Conservation (phyloP, 257 asterid species). For the Coffea eugenioides region DNA sequence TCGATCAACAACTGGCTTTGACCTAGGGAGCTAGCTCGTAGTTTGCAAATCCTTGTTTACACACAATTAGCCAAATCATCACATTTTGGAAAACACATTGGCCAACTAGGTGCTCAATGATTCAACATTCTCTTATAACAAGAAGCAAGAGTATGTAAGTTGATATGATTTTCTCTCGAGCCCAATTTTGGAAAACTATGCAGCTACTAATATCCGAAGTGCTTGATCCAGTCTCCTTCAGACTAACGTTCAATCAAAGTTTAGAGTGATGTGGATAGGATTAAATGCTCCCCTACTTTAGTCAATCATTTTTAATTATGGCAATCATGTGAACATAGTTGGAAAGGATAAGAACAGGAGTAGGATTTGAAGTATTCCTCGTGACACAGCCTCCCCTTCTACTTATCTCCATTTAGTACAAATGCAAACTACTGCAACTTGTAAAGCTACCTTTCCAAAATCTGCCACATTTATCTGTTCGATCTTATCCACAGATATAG, state of each 20-base stretch:
- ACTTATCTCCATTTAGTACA: not conserved
- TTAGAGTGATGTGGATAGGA: not conserved
- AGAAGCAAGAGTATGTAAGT: no score
- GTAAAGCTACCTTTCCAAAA: not conserved
- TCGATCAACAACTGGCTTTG: no score
- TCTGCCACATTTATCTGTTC: constrained; percentile 16
- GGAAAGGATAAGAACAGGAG: not conserved
- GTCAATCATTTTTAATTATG: not conserved
- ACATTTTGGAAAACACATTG: no score
- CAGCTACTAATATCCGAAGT: not conserved
- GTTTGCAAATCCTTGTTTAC: no score
- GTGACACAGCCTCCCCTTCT: not conserved
- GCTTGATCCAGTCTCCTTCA: not conserved
- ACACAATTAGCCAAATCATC: no score
- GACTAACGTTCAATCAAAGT: no score
- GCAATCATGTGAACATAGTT: not conserved
- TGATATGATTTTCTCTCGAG: no score
- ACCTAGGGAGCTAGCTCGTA: no score
- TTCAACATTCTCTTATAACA: no score
- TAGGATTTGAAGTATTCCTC: not conserved
- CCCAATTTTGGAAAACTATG: not conserved
- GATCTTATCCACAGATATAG: constrained; percentile 21
- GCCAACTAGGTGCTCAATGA: no score
- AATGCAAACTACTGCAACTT: not conserved
- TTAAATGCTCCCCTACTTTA: not conserved